phyloP scores from a whole-genome alignment of 257 asterid genomes.

The Capsicum pubescens region DNA sequence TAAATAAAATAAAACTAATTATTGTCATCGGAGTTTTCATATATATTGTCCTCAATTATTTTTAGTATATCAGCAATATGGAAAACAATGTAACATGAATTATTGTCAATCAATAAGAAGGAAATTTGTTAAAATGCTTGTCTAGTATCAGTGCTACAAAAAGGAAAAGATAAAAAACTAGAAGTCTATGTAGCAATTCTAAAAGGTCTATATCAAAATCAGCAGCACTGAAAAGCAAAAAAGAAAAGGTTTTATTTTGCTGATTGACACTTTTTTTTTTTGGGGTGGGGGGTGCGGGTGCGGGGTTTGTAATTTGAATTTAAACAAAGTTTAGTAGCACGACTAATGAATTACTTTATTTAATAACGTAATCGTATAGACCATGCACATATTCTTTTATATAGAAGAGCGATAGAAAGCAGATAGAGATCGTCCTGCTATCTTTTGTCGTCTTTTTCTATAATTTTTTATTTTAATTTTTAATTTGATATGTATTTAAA shows the following conservation, averaged over 20 bases:
- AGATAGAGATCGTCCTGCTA: no score
- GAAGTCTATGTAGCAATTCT: neutral
- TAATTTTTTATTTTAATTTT: no score
- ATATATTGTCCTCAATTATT: neutral
- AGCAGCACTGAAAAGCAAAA: conserved; percentile 16
- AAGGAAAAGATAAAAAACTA: neutral
- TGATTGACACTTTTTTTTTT: neutral
- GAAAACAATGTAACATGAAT: neutral
- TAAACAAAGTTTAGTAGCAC: neutral
- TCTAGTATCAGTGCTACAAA: neutral
- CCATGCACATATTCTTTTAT: neutral
- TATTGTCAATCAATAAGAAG: neutral
- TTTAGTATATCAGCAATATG: neutral
- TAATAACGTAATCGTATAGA: neutral
- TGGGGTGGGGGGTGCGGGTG: neutral
- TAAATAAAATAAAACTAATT: neutral
- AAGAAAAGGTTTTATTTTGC: neutral
- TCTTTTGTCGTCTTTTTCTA: no score
- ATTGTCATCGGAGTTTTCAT: neutral
- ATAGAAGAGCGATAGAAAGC: no score
- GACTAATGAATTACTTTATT: neutral
- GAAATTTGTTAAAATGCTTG: neutral
- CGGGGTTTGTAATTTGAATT: neutral
- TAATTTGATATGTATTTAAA: no score
- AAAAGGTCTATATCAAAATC: conserved; percentile 2